A percentile compares a stretch with the other conserved stretches of the same genome.
These are phyloP conservation scores for Ophiostoma sp. DNA, from an alignment of 2,329 filamentous ascomycete genomes.

Conservation along the genomic window DNA sequence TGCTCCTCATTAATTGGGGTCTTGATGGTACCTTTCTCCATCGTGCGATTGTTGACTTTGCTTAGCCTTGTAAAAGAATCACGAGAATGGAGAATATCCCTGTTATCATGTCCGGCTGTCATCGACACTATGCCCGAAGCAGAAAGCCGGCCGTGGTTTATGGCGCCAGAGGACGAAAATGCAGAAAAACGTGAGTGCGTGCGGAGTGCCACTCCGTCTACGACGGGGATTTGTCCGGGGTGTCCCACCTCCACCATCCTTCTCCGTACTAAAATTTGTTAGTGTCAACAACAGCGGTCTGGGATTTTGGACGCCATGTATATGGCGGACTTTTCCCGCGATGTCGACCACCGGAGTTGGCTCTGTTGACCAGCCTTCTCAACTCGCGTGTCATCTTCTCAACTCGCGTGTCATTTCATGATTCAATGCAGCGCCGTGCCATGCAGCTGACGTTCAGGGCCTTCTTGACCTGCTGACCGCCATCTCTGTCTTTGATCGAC, in stretches of 20 bases:
- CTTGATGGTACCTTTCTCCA: too few species aligned
- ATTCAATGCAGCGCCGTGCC: neutral
- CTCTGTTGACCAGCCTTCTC: neutral
- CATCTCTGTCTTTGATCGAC: neutral
- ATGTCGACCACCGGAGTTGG: neutral
- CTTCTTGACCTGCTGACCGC: neutral
- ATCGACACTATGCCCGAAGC: neutral
- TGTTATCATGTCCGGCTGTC: too few species aligned
- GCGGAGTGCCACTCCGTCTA: neutral
- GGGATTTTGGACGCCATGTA: too few species aligned
- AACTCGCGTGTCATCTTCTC: neutral
- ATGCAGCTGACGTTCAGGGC: neutral
- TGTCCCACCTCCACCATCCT: neutral
- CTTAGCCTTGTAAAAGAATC: too few species aligned
- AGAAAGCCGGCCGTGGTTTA: neutral
- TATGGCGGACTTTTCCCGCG: constrained; percentile 9
- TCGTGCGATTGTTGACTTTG: too few species aligned
- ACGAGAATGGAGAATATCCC: too few species aligned
- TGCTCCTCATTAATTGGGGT: too few species aligned
- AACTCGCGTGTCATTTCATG: neutral
- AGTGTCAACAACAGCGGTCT: too few species aligned
- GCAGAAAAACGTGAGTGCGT: neutral
- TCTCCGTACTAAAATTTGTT: neutral
- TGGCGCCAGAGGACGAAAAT: neutral
- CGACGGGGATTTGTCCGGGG: neutral